These are phyloP conservation scores for Magnaporthales sp. DNA, from an alignment of 2,329 filamentous ascomycete species.

Conservation along the genomic window DNA sequence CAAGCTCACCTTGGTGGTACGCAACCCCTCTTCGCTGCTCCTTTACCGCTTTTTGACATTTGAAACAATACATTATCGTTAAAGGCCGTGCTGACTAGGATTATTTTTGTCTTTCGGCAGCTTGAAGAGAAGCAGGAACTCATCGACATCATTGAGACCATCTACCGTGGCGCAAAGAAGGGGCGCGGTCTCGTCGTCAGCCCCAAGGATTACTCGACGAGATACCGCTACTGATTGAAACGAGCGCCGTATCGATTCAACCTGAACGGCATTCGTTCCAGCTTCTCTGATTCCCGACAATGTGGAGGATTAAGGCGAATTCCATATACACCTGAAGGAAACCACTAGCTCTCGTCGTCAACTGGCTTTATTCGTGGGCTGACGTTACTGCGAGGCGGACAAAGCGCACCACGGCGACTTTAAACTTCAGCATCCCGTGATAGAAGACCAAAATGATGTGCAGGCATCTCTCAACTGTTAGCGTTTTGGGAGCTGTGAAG, in stretches of 20 bases:
- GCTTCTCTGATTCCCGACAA: not conserved
- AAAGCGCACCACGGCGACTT: not conserved
- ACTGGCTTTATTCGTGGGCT: not conserved
- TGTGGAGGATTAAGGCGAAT: not conserved
- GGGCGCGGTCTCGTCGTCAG: slow-evolving; percentile 92
- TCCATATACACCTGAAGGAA: not conserved
- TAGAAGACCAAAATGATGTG: not conserved
- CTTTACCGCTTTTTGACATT: too few species aligned
- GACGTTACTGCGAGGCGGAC: not conserved
- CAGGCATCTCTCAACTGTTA: not conserved
- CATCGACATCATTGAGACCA: slow-evolving; percentile 96
- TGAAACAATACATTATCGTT: not conserved
- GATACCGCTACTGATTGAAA: slow-evolving; percentile 51
- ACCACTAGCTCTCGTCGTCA: not conserved
- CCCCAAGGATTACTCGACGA: slow-evolving; percentile 71
- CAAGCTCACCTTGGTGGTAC: slow-evolving; percentile 53
- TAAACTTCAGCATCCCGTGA: not conserved
- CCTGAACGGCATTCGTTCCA: not conserved
- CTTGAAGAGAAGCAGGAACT: slow-evolving; percentile 97
- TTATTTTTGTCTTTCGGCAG: slow-evolving; percentile 30
- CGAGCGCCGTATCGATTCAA: not conserved
- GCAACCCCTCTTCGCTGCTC: not conserved
- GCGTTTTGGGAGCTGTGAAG: not conserved
- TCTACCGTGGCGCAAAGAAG: slow-evolving; percentile 98
- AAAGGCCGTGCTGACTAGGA: not conserved